A percentile compares a stretch with the other conserved stretches of the same genome.
Conservation (phyloP, 2,329 filamentous ascomycete species). For the Botrytis medusae region DNA sequence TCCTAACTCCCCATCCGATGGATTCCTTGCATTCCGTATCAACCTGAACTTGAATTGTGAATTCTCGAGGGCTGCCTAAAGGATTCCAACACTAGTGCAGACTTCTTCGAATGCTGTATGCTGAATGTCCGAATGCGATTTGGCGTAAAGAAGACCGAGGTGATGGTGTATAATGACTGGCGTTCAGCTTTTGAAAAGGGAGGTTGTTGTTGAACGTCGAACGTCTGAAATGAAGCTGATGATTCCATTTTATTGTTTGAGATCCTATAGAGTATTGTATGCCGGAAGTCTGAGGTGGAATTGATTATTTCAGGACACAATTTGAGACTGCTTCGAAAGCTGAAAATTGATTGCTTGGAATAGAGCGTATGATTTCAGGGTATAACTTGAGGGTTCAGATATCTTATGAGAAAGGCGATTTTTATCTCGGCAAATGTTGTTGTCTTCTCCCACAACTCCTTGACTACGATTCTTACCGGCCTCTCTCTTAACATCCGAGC, state of each 20-base stretch:
- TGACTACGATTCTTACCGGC: background rate
- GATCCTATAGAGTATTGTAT: background rate
- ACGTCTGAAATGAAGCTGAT: background rate
- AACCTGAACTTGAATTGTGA: rapidly evolving
- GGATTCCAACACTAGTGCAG: background rate
- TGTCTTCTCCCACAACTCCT: background rate
- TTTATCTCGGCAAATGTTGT: background rate
- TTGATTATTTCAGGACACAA: background rate
- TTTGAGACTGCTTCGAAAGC: background rate
- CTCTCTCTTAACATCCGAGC: background rate
- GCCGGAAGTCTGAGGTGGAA: background rate
- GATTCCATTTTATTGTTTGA: background rate
- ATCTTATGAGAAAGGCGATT: background rate
- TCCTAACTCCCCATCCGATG: background rate
- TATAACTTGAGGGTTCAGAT: background rate
- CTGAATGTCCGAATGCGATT: background rate
- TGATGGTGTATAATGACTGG: background rate
- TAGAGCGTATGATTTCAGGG: background rate
- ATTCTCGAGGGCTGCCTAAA: background rate
- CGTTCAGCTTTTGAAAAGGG: background rate
- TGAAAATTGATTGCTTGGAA: background rate
- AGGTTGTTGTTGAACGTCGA: background rate
- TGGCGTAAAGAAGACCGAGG: background rate
- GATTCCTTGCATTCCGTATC: background rate
- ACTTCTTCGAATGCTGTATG: background rate